Conservation (phyloP, 2,329 filamentous ascomycete species). For the Claviceps sp. region DNA sequence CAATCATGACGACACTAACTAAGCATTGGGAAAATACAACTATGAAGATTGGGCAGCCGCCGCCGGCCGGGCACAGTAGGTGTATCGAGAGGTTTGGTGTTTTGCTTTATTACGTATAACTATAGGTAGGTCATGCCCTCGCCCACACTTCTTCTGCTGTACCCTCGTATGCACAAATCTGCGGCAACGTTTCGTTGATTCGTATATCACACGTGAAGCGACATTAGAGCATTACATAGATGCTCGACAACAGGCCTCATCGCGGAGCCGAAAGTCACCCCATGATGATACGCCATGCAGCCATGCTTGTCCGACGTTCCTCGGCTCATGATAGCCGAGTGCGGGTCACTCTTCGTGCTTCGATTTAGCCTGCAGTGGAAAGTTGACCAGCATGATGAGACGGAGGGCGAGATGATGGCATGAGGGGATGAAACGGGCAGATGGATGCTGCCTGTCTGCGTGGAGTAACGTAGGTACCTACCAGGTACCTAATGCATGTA, state of each 20-base stretch:
- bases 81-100: not conserved
- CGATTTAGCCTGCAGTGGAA: not conserved
- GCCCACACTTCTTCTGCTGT: not conserved
- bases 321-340: not conserved
- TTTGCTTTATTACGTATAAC: not conserved
- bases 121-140: not conserved
- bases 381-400: not conserved
- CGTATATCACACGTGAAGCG: not conserved
- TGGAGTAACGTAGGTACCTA: not conserved
- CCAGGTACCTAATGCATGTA: not conserved
- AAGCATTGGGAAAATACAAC: not conserved
- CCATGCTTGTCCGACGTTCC: not conserved
- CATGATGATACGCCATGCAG: not conserved
- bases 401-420: not conserved
- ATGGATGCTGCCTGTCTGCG: not conserved
- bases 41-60: not conserved
- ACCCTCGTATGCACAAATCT: not conserved
- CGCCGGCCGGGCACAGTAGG: not conserved
- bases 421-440: not conserved
- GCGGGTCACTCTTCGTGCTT: not conserved
- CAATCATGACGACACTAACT: not conserved
- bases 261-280: not conserved
- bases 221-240: not conserved
- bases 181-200: not conserved
- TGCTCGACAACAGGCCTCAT: not conserved